These are phyloP conservation scores for Pichia sp. DNA, from an alignment of 1,139 yeast genomes.

Conservation along the genomic window DNA sequence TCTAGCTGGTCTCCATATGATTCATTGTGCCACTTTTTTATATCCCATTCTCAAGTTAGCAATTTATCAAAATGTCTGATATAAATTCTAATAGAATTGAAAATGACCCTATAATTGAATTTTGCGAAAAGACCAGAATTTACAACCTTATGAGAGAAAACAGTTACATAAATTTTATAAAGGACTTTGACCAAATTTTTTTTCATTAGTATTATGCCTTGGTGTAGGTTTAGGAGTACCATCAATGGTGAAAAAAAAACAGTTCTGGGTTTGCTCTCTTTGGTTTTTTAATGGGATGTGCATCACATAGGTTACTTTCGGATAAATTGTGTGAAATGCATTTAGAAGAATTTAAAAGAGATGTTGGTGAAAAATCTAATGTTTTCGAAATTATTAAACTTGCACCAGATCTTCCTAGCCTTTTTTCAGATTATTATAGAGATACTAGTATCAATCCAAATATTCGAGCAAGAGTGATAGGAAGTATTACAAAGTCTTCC, in stretches of 20 bases:
- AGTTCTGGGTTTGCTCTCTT: slow-evolving; percentile 12
- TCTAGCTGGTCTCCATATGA: no score
- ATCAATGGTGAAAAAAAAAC: slow-evolving; percentile 1
- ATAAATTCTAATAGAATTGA: no score
- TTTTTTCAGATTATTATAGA: slow-evolving; percentile 26
- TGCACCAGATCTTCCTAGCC: slow-evolving; percentile 24
- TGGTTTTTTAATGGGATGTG: slow-evolving; percentile 17
- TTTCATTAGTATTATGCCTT: no score
- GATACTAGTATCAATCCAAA: slow-evolving; percentile 20
- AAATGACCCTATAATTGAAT: no score
- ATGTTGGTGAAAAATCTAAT: slow-evolving; percentile 19
- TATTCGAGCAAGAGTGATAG: slow-evolving; percentile 21
- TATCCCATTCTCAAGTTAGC: no score
- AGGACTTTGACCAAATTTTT: no score
- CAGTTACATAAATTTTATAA: no score
- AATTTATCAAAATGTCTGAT: no score
- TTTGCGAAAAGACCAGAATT: no score
- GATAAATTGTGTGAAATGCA: slow-evolving; percentile 15
- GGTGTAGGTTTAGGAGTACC: no score
- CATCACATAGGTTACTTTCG: slow-evolving; percentile 18
- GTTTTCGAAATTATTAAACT: slow-evolving; percentile 13
- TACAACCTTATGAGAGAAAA: no score
- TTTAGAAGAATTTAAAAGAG: slow-evolving; percentile 7
- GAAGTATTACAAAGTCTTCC: slow-evolving; percentile 10
- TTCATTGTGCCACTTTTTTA: no score